phyloP scores from a whole-genome alignment of 2,329 filamentous ascomycete genomes.

The Diaporthe humulicola region DNA sequence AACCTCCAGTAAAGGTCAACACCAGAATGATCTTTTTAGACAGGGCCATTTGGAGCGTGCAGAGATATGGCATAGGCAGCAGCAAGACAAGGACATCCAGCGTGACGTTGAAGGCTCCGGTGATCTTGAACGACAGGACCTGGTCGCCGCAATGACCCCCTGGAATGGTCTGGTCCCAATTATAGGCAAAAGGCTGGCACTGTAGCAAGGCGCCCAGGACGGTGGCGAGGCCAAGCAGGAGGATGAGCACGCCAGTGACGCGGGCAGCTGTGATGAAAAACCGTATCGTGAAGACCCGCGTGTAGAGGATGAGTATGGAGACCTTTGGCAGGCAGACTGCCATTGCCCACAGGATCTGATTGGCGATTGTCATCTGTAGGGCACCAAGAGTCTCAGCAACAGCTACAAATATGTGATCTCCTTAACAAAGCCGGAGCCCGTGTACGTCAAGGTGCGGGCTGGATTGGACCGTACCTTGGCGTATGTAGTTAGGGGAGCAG shows the following conservation, averaged over 20 bases:
- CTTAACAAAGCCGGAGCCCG: no score
- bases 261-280: constrained; percentile 44
- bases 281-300: constrained; percentile 47
- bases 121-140: constrained; percentile 47
- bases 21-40: constrained; percentile 49
- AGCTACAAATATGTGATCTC: background rate
- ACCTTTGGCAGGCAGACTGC: constrained; percentile 48
- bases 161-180: constrained; percentile 50
- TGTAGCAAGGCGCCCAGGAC: constrained; percentile 50
- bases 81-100: constrained; percentile 50
- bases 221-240: constrained; percentile 45
- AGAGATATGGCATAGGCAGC: constrained; percentile 50
- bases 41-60: constrained; percentile 47
- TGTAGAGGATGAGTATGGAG: constrained; percentile 49
- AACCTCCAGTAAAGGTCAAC: constrained; percentile 48
- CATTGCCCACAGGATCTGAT: constrained; percentile 50
- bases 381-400: constrained; percentile 11
- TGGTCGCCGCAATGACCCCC: constrained; percentile 50
- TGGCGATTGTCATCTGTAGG: constrained; percentile 34
- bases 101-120: constrained; percentile 48
- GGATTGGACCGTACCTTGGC: constrained; percentile 17
- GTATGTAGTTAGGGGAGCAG: constrained; percentile 40
- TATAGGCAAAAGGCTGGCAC: constrained; percentile 53
- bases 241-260: constrained; percentile 44
- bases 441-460: no score